Conservation (phyloP, 495 filamentous ascomycete genomes). For the Annulohypoxylon maeteangense region DNA sequence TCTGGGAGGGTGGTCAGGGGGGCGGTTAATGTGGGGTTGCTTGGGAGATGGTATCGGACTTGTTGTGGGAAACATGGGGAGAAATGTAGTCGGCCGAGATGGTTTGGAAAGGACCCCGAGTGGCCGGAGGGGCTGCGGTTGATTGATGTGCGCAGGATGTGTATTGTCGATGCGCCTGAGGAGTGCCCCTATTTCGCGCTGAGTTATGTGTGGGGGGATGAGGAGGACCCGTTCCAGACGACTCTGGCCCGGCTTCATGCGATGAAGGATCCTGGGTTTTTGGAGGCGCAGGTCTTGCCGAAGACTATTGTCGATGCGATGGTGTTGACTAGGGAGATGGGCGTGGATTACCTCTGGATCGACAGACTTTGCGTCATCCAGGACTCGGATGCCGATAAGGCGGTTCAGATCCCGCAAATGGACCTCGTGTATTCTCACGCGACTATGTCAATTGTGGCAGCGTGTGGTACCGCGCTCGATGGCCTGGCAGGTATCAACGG, state of each 20-base stretch:
- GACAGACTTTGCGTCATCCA: constrained; percentile 54
- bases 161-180: constrained; percentile 18
- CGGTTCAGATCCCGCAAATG: constrained; percentile 47
- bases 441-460: constrained; percentile 47
- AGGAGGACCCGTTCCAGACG: constrained; percentile 9
- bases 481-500: constrained; percentile 23
- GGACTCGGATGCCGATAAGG: constrained; percentile 42
- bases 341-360: constrained; percentile 52
- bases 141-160: constrained; percentile 6
- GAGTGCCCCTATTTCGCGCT: constrained; percentile 33
- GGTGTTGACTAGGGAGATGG: constrained; percentile 39
- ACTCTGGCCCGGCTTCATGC: neutral
- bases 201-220: constrained; percentile 44
- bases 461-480: constrained; percentile 14
- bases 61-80: neutral
- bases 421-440: constrained; percentile 43
- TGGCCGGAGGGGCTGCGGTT: constrained; percentile 16
- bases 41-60: constrained; percentile 17
- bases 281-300: constrained; percentile 11
- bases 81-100: constrained; percentile 6
- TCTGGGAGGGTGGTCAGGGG: constrained; percentile 7
- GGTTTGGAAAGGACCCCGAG: constrained; percentile 1
- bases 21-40: constrained; percentile 15
- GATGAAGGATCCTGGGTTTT: constrained; percentile 1
- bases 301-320: constrained; percentile 50